Base-by-base conservation (phyloP, 2,329 filamentous ascomycete species). In the Tolypocladium amazonense region DNA sequence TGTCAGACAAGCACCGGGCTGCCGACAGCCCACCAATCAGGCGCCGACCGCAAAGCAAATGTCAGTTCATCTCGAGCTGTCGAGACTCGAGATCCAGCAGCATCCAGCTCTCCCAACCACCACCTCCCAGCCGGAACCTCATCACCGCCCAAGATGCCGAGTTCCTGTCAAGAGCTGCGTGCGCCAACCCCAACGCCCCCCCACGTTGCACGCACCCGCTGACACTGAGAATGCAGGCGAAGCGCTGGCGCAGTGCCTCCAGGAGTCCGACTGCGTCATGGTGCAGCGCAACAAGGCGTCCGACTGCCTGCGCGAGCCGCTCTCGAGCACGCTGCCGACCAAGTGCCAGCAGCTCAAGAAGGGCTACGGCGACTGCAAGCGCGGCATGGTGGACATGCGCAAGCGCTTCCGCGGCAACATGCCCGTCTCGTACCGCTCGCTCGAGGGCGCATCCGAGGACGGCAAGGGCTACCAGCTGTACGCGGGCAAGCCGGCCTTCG, bases 101-200 rank as follows among this genome's bases (percentile, higher is more conserved):
- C 7, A 20, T 14, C 30, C 7, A 3, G 18, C 9, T 7, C 50
- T 23, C n/a, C n/a, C 50, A 53, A 35, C 23, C 43, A 43, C 56
- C 56, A 45, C 7, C 39, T 30, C n/a, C 11, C 56, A 45, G 15
- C 53, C 53, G 25, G 14, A 20, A 5, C 18, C 3, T 9, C 27
- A 33, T 3, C 61, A 62, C 62, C 60, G 52, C 59, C 73, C 79
- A 73, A 30, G 59, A 96, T 97, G 94, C 92, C 93, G 61, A 92
- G 89, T 75, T 97, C 93, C 64, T 99, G 94, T 79, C 90, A 92
- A 85, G 93, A 97, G 76, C 90, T 99, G 72, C 87, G 93, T 97
- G 83, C 67, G 90, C 56, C n/a, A 1, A 30, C 12, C 23, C 47
- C 45, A 35, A 4, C 33, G 38, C 18, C 52, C n/a, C 23, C 41